Evolutionary conservation across 2,329 filamentous ascomycete genomes (phyloP), one percentile per base, ranked within the genome.

Genomic region (Hymenoscyphus occultus): DNA sequence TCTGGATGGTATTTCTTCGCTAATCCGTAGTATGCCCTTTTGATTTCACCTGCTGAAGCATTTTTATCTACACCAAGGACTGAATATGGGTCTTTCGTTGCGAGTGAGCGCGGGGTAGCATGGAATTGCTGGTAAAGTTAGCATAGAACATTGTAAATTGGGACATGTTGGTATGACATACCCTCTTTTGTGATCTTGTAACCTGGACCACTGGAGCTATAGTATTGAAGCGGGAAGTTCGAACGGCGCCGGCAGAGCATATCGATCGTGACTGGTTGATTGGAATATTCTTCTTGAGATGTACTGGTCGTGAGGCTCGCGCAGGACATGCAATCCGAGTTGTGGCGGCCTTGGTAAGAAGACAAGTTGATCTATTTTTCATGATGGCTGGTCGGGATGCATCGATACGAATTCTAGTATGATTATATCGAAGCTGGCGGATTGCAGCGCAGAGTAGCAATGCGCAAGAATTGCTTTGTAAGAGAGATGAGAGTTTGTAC

Each of bases 1-100:
- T 99, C 95, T 9, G 95, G 95, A 74, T 99, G 95, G 76, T 87
- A 99, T 76, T 98, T 99, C 79, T 99, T 99, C 22, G 95, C 95
- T 65, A 98, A 83, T 60, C 93, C 92, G 76, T 99, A 99, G 81
- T 99, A 99, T 2, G 95, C 93, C 78, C 97, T 98, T 77, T 99
- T 99, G 77, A 99, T 98, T 42, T 98, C 94, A 66, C 87, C 82
- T 2, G 92, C 81, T 1, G 91, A 88, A n/a, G 95, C 92, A 68
- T 79, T 84, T 77, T 94, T 96, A 73, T 82, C 82, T 39, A 99
- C 92, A 14, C 95, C 95, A 35, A 99, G 87, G 3, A 91, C 85
- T 70, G 87, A 86, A 78, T 99, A 99, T 0, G 95, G 95, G 74
- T 99, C 91, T 76, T 91, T 86, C 45, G 75, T 75, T 16, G 70